These are phyloP conservation scores for Trichosanthes truncata DNA, from an alignment of 306 rosid genomes.

Conservation along the genomic window DNA sequence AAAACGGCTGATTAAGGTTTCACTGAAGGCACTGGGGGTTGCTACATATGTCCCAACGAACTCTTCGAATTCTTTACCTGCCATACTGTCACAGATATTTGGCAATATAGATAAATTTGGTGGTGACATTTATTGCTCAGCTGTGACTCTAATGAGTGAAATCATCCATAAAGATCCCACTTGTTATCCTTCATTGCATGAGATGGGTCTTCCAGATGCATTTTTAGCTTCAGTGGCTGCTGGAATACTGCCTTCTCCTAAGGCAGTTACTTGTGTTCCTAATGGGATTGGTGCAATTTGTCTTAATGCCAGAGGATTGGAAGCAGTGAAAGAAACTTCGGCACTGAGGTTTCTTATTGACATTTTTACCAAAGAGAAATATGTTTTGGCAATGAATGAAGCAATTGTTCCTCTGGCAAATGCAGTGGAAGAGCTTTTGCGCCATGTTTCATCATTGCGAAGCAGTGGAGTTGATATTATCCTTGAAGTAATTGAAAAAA, in stretches of 20 bases:
- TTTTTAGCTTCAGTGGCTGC: conserved; percentile 74
- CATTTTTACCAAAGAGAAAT: conserved; percentile 75
- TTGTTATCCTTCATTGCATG: conserved; percentile 68
- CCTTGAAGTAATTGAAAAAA: conserved; percentile 62
- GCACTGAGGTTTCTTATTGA: conserved; percentile 74
- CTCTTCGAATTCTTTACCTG: conserved; percentile 58
- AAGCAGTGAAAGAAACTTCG: conserved; percentile 62
- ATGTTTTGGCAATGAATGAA: conserved; percentile 74
- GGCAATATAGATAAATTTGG: conserved; percentile 75
- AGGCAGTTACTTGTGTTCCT: conserved; percentile 85
- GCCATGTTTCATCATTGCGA: conserved; percentile 83
- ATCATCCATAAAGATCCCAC: conserved; percentile 96
- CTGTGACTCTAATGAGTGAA: conserved; percentile 97
- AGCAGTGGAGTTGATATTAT: conserved; percentile 82
- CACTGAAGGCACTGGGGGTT: conserved; percentile 90
- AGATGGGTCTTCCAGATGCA: conserved; percentile 89
- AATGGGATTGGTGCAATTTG: conserved; percentile 96
- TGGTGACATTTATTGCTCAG: conserved; percentile 92
- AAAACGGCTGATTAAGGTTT: conserved; percentile 79
- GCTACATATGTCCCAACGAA: conserved; percentile 80
- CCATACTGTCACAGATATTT: conserved; percentile 56
- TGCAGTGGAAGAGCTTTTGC: conserved; percentile 93
- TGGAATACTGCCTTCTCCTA: conserved; percentile 82
- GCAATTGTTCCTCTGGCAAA: conserved; percentile 90
- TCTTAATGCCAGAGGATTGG: conserved; percentile 86